Evolutionary conservation across 441 rosid species (phyloP).

Genomic region (Syzygium syzygioides): DNA sequence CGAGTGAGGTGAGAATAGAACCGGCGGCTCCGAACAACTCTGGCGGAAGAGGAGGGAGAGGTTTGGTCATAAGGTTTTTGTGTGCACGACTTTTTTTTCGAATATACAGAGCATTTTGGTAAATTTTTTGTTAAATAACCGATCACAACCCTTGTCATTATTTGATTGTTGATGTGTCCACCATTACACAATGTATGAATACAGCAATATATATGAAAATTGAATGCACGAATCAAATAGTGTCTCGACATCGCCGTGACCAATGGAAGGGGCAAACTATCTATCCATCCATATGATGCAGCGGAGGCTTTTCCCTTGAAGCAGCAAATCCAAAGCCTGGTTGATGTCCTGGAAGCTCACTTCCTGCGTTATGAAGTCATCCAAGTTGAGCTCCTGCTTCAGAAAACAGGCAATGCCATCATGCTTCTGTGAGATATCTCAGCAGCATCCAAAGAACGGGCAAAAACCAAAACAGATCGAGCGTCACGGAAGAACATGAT

Average conservation of each 20-base stretch:
- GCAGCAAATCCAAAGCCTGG: constrained; percentile 41
- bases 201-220: neutral
- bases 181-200: accelerated
- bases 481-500: neutral
- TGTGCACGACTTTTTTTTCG: neutral
- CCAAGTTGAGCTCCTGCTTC: constrained; percentile 35
- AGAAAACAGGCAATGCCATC: neutral
- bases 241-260: neutral
- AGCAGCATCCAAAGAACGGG: neutral
- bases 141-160: neutral
- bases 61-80: no score
- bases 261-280: neutral
- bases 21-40: no score
- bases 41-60: no score
- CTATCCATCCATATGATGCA: constrained; percentile 48
- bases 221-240: neutral
- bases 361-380: constrained; percentile 43
- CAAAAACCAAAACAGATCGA: neutral
- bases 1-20: neutral
- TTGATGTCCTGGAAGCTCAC: constrained; percentile 49
- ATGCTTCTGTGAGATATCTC: neutral
- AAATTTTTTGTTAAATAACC: neutral
- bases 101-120: neutral
- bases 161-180: neutral
- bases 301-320: constrained; percentile 46